Evolutionary conservation across 805 yeast genomes (phyloP).

Genomic region (Kregervanrija delftensis): DNA sequence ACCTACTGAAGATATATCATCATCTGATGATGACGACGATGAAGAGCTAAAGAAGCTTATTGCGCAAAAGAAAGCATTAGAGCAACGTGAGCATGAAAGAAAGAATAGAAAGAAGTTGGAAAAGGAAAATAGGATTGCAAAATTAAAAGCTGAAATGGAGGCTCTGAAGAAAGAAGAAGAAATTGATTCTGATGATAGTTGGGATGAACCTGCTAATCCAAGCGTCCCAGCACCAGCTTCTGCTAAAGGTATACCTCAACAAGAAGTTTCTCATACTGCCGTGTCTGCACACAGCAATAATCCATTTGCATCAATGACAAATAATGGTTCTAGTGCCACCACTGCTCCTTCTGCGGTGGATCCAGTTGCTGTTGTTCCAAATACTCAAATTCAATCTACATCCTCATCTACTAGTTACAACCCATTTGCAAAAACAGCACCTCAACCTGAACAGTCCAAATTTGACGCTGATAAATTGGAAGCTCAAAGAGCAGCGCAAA

Average conservation of each 20-base stretch:
- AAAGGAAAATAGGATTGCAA: conserved; percentile 54
- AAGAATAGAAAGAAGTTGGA: conserved; percentile 46
- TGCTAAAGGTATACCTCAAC: neutral
- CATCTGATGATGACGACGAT: conserved; percentile 37
- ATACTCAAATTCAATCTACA: neutral
- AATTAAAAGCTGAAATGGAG: conserved; percentile 52
- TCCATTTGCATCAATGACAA: conserved; percentile 13
- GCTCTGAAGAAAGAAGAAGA: conserved; percentile 39
- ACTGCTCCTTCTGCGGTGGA: neutral
- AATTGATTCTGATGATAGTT: conserved; percentile 20
- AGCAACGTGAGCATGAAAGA: conserved; percentile 24
- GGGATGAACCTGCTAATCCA: conserved; percentile 9
- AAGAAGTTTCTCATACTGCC: neutral
- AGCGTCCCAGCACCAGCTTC: conserved; percentile 6
- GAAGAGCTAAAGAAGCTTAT: conserved; percentile 37
- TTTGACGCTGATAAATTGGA: conserved; percentile 55
- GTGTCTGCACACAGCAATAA: conserved; percentile 8
- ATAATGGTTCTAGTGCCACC: conserved; percentile 5
- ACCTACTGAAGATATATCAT: conserved; percentile 9
- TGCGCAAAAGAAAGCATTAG: conserved; percentile 42
- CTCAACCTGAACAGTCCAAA: conserved; percentile 26
- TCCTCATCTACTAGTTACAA: conserved; percentile 28
- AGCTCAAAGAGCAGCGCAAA: conserved; percentile 66
- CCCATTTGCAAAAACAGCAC: conserved; percentile 48
- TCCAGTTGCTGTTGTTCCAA: neutral